Evolutionary conservation across 139 green algal genomes (phyloP).

Genomic region (Medakamo hakoo): DNA sequence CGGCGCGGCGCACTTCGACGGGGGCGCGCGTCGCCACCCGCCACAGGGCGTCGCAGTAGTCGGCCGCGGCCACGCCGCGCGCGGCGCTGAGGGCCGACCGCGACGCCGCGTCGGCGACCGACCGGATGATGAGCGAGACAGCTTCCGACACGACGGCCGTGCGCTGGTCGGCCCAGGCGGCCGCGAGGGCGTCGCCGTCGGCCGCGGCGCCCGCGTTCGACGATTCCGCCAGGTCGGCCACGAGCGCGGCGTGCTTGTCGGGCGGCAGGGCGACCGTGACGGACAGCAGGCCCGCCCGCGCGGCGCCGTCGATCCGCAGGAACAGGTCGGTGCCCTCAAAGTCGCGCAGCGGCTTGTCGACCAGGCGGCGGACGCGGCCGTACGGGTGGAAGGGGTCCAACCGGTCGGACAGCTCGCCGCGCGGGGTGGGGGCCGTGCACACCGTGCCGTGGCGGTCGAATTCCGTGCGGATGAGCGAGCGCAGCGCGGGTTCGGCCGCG

Average conservation of each 20-base stretch:
- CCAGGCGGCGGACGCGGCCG: slow-evolving; percentile 47
- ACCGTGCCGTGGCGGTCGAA: slow-evolving; percentile 23
- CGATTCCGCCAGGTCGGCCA: slow-evolving; percentile 2
- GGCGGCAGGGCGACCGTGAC: slow-evolving; percentile 10
- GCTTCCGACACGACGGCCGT: slow-evolving; percentile 33
- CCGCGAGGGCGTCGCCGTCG: slow-evolving; percentile 1
- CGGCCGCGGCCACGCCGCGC: not conserved
- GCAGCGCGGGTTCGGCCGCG: slow-evolving; percentile 25
- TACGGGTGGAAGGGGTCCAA: slow-evolving; percentile 59
- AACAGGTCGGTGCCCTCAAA: slow-evolving; percentile 41
- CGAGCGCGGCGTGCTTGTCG: not conserved
- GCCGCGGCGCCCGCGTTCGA: slow-evolving; percentile 19
- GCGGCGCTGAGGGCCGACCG: no score
- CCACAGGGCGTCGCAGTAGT: not conserved
- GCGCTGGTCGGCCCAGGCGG: slow-evolving; percentile 49
- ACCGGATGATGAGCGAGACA: slow-evolving; percentile 5
- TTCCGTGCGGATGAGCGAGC: slow-evolving; percentile 14
- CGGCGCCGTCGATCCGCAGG: slow-evolving; percentile 29
- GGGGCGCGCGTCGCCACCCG: not conserved
- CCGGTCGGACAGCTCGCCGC: slow-evolving; percentile 17
- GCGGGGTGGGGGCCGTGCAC: slow-evolving; percentile 33
- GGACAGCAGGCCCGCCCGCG: slow-evolving; percentile 33
- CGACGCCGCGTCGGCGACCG: no score
- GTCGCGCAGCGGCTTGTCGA: slow-evolving; percentile 37
- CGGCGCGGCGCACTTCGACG: slow-evolving; percentile 3